phyloP scores from a whole-genome alignment of 768 basidiomycete species.

The Cystobasidium ongulense region DNA sequence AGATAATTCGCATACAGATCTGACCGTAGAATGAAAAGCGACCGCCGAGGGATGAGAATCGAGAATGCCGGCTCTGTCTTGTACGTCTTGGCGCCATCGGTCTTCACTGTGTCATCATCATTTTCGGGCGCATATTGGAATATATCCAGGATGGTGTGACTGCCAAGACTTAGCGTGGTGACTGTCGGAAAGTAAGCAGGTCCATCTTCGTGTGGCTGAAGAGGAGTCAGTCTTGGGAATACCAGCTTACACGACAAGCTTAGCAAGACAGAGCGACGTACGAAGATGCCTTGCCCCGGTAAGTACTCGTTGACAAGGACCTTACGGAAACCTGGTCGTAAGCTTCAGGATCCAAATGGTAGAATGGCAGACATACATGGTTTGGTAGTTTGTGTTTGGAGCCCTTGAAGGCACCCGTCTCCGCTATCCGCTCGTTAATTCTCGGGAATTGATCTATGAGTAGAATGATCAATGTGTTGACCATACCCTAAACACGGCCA shows the following conservation, averaged over 20 bases:
- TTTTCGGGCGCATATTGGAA: constrained; percentile 53
- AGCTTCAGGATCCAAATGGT: background rate
- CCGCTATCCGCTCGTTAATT: constrained; percentile 61
- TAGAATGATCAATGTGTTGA: constrained; percentile 2
- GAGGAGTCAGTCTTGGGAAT: background rate
- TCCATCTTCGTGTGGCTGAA: constrained; percentile 84
- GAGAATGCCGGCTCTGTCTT: constrained; percentile 60
- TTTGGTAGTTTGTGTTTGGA: constrained; percentile 67
- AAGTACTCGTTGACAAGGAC: constrained; percentile 53
- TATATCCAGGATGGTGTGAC: constrained; percentile 75
- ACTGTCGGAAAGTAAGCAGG: constrained; percentile 79
- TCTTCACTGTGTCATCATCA: background rate
- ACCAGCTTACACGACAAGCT: background rate
- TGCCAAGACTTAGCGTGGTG: constrained; percentile 78
- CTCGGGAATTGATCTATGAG: constrained; percentile 57
- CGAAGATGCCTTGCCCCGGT: constrained; percentile 88
- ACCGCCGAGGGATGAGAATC: constrained; percentile 73
- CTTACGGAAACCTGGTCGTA: background rate
- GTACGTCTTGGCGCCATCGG: background rate
- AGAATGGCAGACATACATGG: constrained; percentile 52
- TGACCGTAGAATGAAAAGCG: constrained; percentile 66
- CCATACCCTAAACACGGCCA: constrained; percentile 40
- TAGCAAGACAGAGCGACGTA: constrained; percentile 44
- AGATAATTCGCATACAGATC: constrained; percentile 63
- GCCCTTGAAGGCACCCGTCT: constrained; percentile 57